These are phyloP conservation scores for Ceratobasidium sp. DNA, from an alignment of 1,284 basidiomycete genomes.

Conservation along the genomic window DNA sequence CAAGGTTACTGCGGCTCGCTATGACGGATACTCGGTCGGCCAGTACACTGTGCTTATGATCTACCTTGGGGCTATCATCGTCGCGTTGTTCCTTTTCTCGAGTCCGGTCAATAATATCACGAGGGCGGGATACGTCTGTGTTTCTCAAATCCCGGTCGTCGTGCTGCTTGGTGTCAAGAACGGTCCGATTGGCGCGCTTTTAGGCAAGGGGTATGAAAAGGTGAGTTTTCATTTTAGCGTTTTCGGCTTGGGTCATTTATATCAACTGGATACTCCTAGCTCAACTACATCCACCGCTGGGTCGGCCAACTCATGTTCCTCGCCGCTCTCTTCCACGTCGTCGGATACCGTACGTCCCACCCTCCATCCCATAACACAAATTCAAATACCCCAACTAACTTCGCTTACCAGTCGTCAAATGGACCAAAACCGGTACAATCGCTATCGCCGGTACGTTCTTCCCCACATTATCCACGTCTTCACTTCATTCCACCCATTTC, in stretches of 20 bases:
- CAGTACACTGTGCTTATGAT: constrained; percentile 36
- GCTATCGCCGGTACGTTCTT: constrained; percentile 30
- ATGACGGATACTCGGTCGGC: constrained; percentile 43
- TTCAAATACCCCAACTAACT: background rate
- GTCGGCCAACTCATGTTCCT: constrained; percentile 50
- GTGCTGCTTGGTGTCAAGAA: constrained; percentile 49
- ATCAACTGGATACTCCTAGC: constrained; percentile 28
- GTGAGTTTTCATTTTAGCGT: constrained; percentile 14
- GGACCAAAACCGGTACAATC: constrained; percentile 46
- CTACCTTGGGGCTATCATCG: constrained; percentile 38
- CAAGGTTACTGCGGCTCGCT: constrained; percentile 29
- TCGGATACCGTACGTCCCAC: constrained; percentile 49
- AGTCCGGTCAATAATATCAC: constrained; percentile 45
- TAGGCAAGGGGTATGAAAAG: constrained; percentile 48
- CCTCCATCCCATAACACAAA: background rate
- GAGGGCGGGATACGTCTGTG: constrained; percentile 46
- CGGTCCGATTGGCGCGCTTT: constrained; percentile 45
- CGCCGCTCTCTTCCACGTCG: constrained; percentile 48
- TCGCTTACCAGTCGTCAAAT: constrained; percentile 46
- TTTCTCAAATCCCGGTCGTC: constrained; percentile 48
- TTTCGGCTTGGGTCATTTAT: background rate
- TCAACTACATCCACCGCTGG: constrained; percentile 51
- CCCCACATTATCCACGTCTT: no score
- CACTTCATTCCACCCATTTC: background rate
- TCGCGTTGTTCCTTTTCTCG: constrained; percentile 46